Base-by-base conservation (phyloP, 164 flowering plant species). In the Piper betle region DNA sequence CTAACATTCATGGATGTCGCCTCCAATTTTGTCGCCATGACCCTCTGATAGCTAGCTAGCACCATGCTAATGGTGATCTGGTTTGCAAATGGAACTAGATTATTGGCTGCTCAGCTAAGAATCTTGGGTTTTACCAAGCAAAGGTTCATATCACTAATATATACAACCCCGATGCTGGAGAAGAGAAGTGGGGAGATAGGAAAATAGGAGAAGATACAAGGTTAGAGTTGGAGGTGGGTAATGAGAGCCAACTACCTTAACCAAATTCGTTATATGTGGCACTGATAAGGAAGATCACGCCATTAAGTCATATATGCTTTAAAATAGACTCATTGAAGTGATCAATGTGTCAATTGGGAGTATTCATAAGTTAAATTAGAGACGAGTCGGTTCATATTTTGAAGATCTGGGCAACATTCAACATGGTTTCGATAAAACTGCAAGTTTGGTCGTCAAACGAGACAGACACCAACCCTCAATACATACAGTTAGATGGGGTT, bases 191-290 rank as follows among this genome's bases (percentile, higher is more conserved):
- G 55, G 53, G 53, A 39, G 41, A 46, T 64, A 58, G 72, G 66
- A 68, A 60, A 71, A 63, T 56, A 52, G 62, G 53, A 39, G 57
- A 13, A 33, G 38, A 52, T 39, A 48, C 3, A 42, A 8, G 7
- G 17, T 69, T 73, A 56, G 63, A 72, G 64, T 63, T 68, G 71
- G 69, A 72, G 75, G 79, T 73, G 75, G 82, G 82, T 78, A 74
- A 59, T 75, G 82, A 65, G 70, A 84, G 83, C 83, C 55, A 86
- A 75, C 87, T 62, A 83, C 85, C 71, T 70, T 71, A 78, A 80
- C 86, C 19, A 78, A 73, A 69, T 55, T 62, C 54, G 53, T 57
- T 57, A 46, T 46, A 9, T 9, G 50, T 46, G 50, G 50, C 15
- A 12, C 33, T 25, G 33, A 1, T 25, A 25, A 25, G 33, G 33